Evolutionary conservation across 2,329 filamentous ascomycete species (phyloP).

Genomic region (Colletotrichum brevisporum): DNA sequence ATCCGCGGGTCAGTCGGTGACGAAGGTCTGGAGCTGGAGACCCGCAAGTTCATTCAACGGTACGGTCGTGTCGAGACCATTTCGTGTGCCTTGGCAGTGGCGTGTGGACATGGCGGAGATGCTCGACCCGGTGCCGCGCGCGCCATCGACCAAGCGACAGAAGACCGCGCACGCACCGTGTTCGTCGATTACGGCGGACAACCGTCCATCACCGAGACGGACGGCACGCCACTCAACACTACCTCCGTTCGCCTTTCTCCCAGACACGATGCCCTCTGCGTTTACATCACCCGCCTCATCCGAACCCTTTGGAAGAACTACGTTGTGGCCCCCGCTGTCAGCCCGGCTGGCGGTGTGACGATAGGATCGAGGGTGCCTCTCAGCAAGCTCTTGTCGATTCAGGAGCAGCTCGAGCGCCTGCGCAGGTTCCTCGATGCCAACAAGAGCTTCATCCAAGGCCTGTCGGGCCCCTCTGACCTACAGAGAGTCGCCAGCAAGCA

Average conservation of each 20-base stretch:
- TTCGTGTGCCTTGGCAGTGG: slow-evolving; percentile 91
- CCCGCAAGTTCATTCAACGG: slow-evolving; percentile 85
- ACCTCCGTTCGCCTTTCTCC: slow-evolving; percentile 91
- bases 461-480: slow-evolving; percentile 92
- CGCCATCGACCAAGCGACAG: slow-evolving; percentile 85
- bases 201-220: slow-evolving; percentile 83
- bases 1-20: slow-evolving; percentile 81
- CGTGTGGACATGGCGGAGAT: slow-evolving; percentile 93
- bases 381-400: slow-evolving; percentile 80
- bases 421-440: slow-evolving; percentile 90
- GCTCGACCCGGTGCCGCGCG: slow-evolving; percentile 78
- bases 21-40: slow-evolving; percentile 85
- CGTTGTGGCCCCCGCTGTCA: slow-evolving; percentile 72
- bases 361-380: slow-evolving; percentile 78
- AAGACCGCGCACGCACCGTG: slow-evolving; percentile 86
- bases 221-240: slow-evolving; percentile 79
- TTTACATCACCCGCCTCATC: slow-evolving; percentile 91
- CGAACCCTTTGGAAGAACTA: slow-evolving; percentile 88
- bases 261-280: slow-evolving; percentile 86
- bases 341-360: slow-evolving; percentile 70
- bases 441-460: slow-evolving; percentile 89
- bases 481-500: slow-evolving; percentile 83
- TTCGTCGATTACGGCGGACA: slow-evolving; percentile 96
- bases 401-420: slow-evolving; percentile 84
- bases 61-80: slow-evolving; percentile 93